phyloP scores from a whole-genome alignment of 2,329 filamentous ascomycete genomes.

The Claviceps sorghi region DNA sequence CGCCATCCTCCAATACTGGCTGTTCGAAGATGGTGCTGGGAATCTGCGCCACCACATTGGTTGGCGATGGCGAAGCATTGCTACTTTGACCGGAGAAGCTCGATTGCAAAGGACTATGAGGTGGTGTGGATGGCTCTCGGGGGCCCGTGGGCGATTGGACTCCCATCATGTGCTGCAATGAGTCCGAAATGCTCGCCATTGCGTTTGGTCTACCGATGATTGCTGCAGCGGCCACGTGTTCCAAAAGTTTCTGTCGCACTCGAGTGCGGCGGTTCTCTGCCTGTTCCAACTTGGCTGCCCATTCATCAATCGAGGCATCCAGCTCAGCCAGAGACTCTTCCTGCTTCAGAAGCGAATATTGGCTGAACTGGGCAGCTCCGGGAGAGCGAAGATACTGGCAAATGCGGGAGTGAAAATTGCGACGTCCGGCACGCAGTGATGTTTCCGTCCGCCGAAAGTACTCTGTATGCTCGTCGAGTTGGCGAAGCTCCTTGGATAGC shows the following conservation, averaged over 20 bases:
- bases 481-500: slow-evolving; percentile 58
- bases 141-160: slow-evolving; percentile 21
- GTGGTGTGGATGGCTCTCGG: slow-evolving; percentile 36
- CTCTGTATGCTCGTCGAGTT: slow-evolving; percentile 63
- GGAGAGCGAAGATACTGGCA: slow-evolving; percentile 63
- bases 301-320: slow-evolving; percentile 65
- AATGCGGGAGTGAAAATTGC: slow-evolving; percentile 62
- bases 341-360: slow-evolving; percentile 63
- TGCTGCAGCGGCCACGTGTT: slow-evolving; percentile 62
- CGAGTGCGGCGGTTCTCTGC: slow-evolving; percentile 63
- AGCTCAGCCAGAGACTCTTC: slow-evolving; percentile 67
- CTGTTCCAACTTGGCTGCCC: slow-evolving; percentile 65
- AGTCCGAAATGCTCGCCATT: slow-evolving; percentile 18
- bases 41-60: slow-evolving; percentile 36
- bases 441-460: slow-evolving; percentile 66
- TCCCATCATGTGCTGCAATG: slow-evolving; percentile 27
- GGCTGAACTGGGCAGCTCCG: slow-evolving; percentile 54
- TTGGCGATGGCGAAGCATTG: slow-evolving; percentile 32
- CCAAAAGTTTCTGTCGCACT: slow-evolving; percentile 64
- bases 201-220: slow-evolving; percentile 26
- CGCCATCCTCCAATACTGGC: slow-evolving; percentile 29
- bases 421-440: slow-evolving; percentile 58
- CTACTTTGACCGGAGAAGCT: slow-evolving; percentile 16
- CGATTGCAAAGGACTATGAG: slow-evolving; percentile 7
- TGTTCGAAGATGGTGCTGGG: slow-evolving; percentile 42